Conservation (phyloP, 2,329 filamentous ascomycete genomes). For the Capronia coronata region DNA sequence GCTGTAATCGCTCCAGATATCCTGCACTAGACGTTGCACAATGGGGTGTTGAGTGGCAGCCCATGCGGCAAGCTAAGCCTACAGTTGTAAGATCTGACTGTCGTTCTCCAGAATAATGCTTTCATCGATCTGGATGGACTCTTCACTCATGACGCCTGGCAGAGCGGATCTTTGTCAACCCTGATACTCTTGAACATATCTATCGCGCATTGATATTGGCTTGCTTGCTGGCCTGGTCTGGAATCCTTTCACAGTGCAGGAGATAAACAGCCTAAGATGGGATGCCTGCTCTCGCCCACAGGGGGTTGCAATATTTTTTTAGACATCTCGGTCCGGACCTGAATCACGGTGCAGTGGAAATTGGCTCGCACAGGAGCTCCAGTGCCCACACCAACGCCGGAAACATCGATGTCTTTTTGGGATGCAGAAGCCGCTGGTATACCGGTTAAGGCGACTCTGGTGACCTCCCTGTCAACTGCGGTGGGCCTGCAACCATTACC, state of each 20-base stretch:
- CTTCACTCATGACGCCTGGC: no score
- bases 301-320: neutral
- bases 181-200: no score
- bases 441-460: no score
- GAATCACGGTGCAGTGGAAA: constrained; percentile 12
- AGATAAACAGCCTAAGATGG: neutral
- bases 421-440: neutral
- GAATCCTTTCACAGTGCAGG: no score
- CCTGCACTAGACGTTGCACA: neutral
- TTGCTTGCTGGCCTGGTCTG: no score
- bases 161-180: no score
- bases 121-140: neutral
- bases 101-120: neutral
- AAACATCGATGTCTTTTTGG: neutral
- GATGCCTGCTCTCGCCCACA: neutral
- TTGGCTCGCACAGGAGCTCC: constrained; percentile 10
- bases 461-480: neutral
- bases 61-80: neutral
- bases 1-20: neutral
- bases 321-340: constrained; percentile 3
- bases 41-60: neutral
- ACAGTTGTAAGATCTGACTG: neutral
- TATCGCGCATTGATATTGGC: no score
- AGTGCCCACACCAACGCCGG: constrained; percentile 2
- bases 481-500: neutral